phyloP scores from a whole-genome alignment of 441 rosid genomes.

The Corymbia citriodora region DNA sequence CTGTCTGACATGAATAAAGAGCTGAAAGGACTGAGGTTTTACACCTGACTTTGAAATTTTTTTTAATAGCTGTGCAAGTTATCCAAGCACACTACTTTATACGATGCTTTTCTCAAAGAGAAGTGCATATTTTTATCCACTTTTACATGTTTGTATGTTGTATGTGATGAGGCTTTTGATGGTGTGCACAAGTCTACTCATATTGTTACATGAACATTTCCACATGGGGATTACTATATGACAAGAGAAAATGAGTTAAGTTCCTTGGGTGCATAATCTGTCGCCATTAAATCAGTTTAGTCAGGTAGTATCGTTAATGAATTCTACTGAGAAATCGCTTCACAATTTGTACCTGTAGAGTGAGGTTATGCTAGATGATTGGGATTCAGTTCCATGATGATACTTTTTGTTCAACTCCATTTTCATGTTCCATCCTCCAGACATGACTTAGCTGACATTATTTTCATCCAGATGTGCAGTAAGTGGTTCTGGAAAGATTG shows the following conservation, averaged over 20 bases:
- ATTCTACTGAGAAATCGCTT: not conserved
- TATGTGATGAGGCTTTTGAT: not conserved
- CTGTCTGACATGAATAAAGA: conserved; percentile 96
- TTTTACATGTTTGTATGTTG: not conserved
- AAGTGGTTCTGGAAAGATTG: conserved; percentile 98
- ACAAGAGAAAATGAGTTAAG: not conserved
- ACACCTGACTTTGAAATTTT: conserved; percentile 4
- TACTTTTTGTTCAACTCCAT: not conserved
- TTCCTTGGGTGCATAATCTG: not conserved
- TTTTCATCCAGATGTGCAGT: conserved; percentile 70
- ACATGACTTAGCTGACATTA: not conserved
- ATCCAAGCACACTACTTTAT: not conserved
- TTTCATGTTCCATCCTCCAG: not conserved
- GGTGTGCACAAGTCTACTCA: not conserved
- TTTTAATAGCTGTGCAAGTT: not conserved
- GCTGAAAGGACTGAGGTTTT: conserved; percentile 89
- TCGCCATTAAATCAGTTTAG: not conserved
- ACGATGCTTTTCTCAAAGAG: not conserved
- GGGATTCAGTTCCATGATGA: not conserved
- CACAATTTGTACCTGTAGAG: not conserved
- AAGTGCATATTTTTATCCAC: not conserved
- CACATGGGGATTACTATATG: not conserved
- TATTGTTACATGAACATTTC: not conserved
- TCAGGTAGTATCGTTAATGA: not conserved
- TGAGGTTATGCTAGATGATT: not conserved